A percentile compares a stretch with the other conserved stretches of the same genome.
Evolutionary conservation across 257 asterid species (phyloP).

Genomic region (Agastache rugosa): DNA sequence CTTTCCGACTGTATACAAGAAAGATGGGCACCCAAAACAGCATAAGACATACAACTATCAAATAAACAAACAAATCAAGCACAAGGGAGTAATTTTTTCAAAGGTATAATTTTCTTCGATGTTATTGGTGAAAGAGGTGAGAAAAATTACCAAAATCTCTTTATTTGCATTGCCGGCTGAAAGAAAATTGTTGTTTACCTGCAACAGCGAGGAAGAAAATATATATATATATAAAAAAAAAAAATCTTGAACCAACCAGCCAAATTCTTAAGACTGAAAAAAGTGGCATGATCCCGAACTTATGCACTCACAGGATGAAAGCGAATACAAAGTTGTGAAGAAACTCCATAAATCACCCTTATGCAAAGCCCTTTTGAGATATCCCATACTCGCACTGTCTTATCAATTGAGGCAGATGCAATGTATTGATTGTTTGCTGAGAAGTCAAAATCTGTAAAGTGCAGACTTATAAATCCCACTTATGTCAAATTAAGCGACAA

Average conservation of each 20-base stretch:
- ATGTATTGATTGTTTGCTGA: constrained; percentile 93
- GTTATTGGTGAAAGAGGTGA: constrained; percentile 30
- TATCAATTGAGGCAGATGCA: constrained; percentile 90
- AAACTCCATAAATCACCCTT: constrained; percentile 91
- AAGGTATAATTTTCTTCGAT: background rate
- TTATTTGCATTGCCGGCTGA: constrained; percentile 91
- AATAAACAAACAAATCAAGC: constrained; percentile 12
- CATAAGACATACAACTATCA: constrained; percentile 1
- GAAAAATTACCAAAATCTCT: constrained; percentile 74
- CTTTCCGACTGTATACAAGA: background rate
- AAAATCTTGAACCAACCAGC: constrained; percentile 5
- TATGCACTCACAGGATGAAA: constrained; percentile 89
- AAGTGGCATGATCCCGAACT: constrained; percentile 10
- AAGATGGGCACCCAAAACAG: constrained; percentile 11
- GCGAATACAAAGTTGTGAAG: constrained; percentile 90
- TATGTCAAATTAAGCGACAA: constrained; percentile 23
- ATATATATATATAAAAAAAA: too few relatives aligned
- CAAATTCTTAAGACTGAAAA: constrained; percentile 25
- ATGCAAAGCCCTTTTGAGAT: constrained; percentile 88
- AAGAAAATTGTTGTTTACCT: constrained; percentile 97
- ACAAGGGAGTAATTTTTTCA: constrained; percentile 11
- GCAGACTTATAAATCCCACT: constrained; percentile 33
- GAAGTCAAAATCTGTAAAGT: constrained; percentile 92
- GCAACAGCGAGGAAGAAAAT: constrained; percentile 39
- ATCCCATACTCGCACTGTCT: constrained; percentile 98